These are phyloP conservation scores for Salvia miltiorrhiza DNA, from an alignment of 257 asterid genomes.

Conservation along the genomic window DNA sequence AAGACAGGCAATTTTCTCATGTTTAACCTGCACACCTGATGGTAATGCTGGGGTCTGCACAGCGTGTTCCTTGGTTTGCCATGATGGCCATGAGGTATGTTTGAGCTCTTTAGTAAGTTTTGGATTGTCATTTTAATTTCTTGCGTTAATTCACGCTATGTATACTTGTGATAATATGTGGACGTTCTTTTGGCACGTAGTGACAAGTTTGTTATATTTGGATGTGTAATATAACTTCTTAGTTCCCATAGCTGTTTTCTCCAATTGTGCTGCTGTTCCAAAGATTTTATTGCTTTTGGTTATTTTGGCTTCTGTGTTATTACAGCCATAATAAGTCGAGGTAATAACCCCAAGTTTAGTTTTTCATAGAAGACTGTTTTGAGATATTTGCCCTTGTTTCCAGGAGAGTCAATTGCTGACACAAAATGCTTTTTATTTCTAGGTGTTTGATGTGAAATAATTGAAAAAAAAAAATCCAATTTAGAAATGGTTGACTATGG, in stretches of 20 bases:
- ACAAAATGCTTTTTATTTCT: neutral
- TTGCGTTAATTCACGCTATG: neutral
- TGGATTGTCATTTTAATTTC: neutral
- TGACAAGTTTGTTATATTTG: neutral
- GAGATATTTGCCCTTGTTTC: neutral
- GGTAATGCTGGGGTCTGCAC: constrained; percentile 96
- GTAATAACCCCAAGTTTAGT: neutral
- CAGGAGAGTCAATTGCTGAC: neutral
- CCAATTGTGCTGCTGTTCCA: neutral
- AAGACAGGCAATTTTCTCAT: constrained; percentile 90
- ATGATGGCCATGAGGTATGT: constrained; percentile 90
- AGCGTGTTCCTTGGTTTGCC: constrained; percentile 85
- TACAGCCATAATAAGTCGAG: neutral
- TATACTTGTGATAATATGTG: neutral
- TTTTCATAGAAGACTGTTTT: neutral
- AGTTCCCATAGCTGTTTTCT: neutral
- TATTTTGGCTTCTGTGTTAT: neutral
- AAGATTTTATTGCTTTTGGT: neutral
- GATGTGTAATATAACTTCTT: neutral
- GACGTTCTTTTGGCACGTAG: neutral
- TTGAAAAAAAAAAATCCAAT: neutral
- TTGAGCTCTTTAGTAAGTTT: neutral
- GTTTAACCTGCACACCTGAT: constrained; percentile 88
- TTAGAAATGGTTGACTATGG: neutral
- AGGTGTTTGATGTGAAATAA: neutral